A percentile compares a stretch with the other conserved stretches of the same genome.
Evolutionary conservation across 495 filamentous ascomycete genomes (phyloP).

Genomic region (Symbiotaphrina buchneri): DNA sequence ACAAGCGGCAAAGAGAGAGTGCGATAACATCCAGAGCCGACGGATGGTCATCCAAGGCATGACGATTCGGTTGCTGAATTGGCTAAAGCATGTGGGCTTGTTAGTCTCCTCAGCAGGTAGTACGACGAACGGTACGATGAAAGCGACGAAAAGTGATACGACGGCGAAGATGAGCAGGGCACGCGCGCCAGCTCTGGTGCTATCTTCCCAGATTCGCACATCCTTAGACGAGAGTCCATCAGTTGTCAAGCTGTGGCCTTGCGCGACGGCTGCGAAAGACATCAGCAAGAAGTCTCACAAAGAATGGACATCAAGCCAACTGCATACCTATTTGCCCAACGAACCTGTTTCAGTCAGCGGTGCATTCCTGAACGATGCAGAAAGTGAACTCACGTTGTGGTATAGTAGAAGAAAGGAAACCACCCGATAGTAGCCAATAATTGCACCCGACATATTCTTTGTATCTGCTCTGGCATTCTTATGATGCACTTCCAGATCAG

Average conservation of each 20-base stretch:
- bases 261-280: neutral
- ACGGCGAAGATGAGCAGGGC: neutral
- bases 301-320: neutral
- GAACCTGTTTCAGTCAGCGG: neutral
- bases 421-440: neutral
- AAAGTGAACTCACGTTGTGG: neutral
- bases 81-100: neutral
- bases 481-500: neutral
- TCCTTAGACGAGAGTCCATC: neutral
- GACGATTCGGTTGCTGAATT: neutral
- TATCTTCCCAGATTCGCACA: neutral
- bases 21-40: neutral
- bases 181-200: neutral
- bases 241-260: neutral
- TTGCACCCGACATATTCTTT: neutral
- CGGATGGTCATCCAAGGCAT: neutral
- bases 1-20: neutral
- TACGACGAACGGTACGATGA: neutral
- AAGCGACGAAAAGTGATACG: neutral
- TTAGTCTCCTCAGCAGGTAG: neutral
- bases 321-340: neutral
- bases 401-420: neutral
- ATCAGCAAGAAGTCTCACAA: neutral
- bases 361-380: too few relatives aligned
- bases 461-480: neutral